Evolutionary conservation across 805 yeast genomes (phyloP).

Genomic region (Clavispora carvajalis): DNA sequence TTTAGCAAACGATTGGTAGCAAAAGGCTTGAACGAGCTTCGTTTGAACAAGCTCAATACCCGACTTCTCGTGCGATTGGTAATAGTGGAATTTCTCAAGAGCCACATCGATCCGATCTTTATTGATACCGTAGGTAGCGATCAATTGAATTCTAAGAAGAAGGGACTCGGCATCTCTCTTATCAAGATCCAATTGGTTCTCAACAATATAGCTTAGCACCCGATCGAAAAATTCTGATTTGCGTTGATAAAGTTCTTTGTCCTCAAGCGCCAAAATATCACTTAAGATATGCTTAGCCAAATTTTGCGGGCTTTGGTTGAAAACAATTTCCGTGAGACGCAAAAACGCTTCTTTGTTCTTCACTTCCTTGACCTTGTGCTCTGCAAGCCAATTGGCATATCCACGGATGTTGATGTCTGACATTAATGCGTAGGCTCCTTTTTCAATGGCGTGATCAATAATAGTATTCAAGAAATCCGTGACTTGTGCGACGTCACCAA

Average conservation of each 20-base stretch:
- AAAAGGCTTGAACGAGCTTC: conserved; percentile 35
- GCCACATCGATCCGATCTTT: conserved; percentile 24
- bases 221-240: conserved; percentile 2
- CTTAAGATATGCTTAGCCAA: conserved; percentile 12
- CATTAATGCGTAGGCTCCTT: conserved; percentile 1
- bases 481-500: neutral
- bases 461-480: neutral
- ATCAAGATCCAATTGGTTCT: conserved; percentile 19
- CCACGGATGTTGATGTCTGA: conserved; percentile 2
- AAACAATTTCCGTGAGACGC: conserved; percentile 10
- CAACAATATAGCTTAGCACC: conserved; percentile 18
- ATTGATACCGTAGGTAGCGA: conserved; percentile 31
- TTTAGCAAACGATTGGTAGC: conserved; percentile 35
- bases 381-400: neutral
- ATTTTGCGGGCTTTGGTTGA: conserved; percentile 8
- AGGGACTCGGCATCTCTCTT: conserved; percentile 24
- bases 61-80: conserved; percentile 32
- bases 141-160: conserved; percentile 25
- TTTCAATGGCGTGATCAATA: conserved; percentile 5
- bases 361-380: neutral
- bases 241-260: neutral
- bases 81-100: conserved; percentile 35
- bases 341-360: conserved; percentile 5
- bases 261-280: neutral
- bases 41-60: conserved; percentile 39